Evolutionary conservation across 2,329 filamentous ascomycete genomes (phyloP), one percentile per base, ranked within the genome.

Genomic region (Diplodia mutila): DNA sequence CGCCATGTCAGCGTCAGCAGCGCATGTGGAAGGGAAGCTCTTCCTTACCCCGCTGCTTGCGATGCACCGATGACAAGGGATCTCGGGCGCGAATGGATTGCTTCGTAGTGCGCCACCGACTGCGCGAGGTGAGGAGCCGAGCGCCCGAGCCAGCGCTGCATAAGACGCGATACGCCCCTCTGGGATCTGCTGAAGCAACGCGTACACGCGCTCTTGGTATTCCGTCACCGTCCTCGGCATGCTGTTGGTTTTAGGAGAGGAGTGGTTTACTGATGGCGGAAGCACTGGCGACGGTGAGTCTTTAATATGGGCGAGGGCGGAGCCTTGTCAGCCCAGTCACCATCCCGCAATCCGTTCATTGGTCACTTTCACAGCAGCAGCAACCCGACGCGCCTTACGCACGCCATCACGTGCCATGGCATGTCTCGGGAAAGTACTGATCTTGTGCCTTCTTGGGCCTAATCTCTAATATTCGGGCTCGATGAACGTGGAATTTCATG

Each of bases 41-140:
- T n/a, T n/a, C 72, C 80, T 78, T n/a, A 84, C 83, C 14, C 91
- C 89, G 63, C 89, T 89, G 49, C 88, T 89, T 6, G 91, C 91
- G 55, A 96, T 86, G 25, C 94, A 90, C 11, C 93, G 86, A 78
- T 96, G 92, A 72, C 92, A 96, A 1, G 92, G 93, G 4, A 94
- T 90, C 39, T 87, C 85, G 0, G 93, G 92, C 16, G 93, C 92
- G 73, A 94, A 96, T 0, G 92, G 92, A 75, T 97, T 97, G 42
- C 80, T 82, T 21, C 90, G 86, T 74, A 96, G 83, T 1, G 91
- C 91, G 68, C 91, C 92, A 18, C 92, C 92, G 5, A 95, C 87
- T 0, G 92, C 92, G 51, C 92, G 85, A 1, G 92, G 90, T 3
- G 90, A 92, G 25, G 91, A 92, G 12, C 82, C 78, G 18, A 94